Base-by-base conservation (phyloP, 2,329 filamentous ascomycete genomes). In the Aspergillus spinulosporus region DNA sequence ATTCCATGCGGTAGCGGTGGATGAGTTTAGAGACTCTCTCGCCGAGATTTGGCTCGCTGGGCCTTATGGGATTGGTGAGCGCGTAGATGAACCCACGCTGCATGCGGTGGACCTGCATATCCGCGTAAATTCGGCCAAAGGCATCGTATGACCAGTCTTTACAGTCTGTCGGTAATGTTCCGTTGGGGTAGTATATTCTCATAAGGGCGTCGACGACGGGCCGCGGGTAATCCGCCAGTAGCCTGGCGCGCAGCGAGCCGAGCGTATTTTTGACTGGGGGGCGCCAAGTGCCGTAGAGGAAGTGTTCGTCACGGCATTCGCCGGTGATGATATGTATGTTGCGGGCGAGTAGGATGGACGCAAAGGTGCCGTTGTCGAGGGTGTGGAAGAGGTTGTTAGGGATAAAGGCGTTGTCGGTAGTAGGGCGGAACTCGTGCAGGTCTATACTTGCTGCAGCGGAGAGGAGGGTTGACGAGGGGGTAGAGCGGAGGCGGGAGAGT, bases 121-220 rank as follows among this genome's bases (percentile, higher is more conserved):
- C 79, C 2, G 82, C 81, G 59, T 84, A 84, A 4, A 84, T 72
- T 11, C 71, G 72, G 0, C 82, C 82, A 64, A 83, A 84, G 0
- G 78, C 77, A 28, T 82, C 77, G 47, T 66, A 60, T 5, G 51
- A 32, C 82, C 82, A 84, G 62, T 77, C 69, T 37, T 69, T 65
- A 43, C 71, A 76, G 4, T 65, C 66, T 0, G 61, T 8, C 0
- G 80, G 79, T 0, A 83, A 63, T 3, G 67, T 59, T 1, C 70
- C 65, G 12, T 59, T 49, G 0, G 74, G 78, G 54, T 77, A 82
- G 64, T 81, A 80, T 12, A 77, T 61, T 0, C 64, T 57, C 54
- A 82, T 69, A 5, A 84, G 64, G 0, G 72, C 71, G 28, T 76
- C 71, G 42, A 79, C 78, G 1, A 73, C 74, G 1, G 63, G 58